These are phyloP conservation scores for Grosmannia serpens DNA, from an alignment of 2,329 filamentous ascomycete species.

Conservation along the genomic window DNA sequence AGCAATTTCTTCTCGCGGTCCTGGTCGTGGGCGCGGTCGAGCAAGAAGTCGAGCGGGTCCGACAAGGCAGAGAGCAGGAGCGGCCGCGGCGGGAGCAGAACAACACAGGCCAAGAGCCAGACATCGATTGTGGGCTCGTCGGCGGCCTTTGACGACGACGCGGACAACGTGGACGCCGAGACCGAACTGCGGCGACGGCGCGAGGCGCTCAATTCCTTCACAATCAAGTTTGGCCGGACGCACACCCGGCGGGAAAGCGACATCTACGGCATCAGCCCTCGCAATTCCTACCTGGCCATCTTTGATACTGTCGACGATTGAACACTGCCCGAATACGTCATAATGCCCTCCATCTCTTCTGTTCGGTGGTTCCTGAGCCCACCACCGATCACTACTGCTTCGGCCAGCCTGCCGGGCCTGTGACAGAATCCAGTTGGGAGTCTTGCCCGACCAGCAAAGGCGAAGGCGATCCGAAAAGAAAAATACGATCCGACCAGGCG, in stretches of 20 bases:
- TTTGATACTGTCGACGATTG: background rate
- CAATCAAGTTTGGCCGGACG: constrained; percentile 30
- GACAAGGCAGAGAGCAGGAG: background rate
- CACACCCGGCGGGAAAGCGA: constrained; percentile 10
- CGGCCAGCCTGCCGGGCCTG: background rate
- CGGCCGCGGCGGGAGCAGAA: background rate
- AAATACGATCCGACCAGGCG: background rate
- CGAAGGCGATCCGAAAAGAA: background rate
- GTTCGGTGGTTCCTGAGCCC: background rate
- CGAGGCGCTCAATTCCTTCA: constrained; percentile 33
- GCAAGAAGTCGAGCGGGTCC: constrained; percentile 1
- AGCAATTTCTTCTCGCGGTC: background rate
- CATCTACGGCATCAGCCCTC: constrained; percentile 28
- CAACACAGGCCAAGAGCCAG: background rate
- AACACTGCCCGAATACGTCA: background rate
- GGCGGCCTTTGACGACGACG: no score
- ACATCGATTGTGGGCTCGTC: background rate
- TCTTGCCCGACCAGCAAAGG: background rate
- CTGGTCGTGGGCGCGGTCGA: constrained; percentile 6
- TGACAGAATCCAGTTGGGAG: no score
- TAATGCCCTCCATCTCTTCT: background rate
- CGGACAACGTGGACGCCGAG: constrained; percentile 8
- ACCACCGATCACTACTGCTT: background rate
- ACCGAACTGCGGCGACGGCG: constrained; percentile 27
- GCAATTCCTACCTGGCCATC: constrained; percentile 29